Percentiles rank a stretch among this genome's conserved stretches.
Evolutionary conservation across 352 stramenopile genomes (phyloP).

Genomic region (Phytophthora palmivora): DNA sequence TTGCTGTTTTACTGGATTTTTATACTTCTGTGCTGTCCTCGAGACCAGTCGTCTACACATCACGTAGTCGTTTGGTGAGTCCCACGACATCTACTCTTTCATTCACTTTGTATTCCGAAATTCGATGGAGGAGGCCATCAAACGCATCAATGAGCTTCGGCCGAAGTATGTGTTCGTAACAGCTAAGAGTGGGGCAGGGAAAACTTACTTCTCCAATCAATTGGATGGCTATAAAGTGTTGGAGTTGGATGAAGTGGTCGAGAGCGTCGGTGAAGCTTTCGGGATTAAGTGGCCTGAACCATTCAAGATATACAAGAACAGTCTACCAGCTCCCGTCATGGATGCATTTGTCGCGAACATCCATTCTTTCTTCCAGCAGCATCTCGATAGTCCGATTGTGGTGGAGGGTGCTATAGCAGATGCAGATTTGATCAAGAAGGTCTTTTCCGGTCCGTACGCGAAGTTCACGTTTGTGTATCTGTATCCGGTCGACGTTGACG

Average conservation of each 20-base stretch:
- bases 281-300: not conserved
- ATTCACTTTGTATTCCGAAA: not conserved
- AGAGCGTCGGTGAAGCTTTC: not conserved
- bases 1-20: no score
- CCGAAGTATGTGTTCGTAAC: constrained; percentile 24
- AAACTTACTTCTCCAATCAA: constrained; percentile 18
- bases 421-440: constrained; percentile 12
- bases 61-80: not conserved
- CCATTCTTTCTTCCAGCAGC: constrained; percentile 12
- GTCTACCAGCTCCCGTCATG: constrained; percentile 7
- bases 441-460: constrained; percentile 16
- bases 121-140: constrained; percentile 18
- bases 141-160: not conserved
- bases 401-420: constrained; percentile 22
- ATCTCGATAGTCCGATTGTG: not conserved
- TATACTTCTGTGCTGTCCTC: no score
- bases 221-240: constrained; percentile 13
- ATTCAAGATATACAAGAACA: constrained; percentile 25
- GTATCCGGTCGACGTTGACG: constrained; percentile 8
- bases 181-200: constrained; percentile 15
- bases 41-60: not conserved
- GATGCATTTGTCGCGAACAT: constrained; percentile 11
- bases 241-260: constrained; percentile 23
- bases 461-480: constrained; percentile 25
- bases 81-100: not conserved